phyloP scores from a whole-genome alignment of 2,329 filamentous ascomycete genomes.

The Drechslerella coelobrocha region DNA sequence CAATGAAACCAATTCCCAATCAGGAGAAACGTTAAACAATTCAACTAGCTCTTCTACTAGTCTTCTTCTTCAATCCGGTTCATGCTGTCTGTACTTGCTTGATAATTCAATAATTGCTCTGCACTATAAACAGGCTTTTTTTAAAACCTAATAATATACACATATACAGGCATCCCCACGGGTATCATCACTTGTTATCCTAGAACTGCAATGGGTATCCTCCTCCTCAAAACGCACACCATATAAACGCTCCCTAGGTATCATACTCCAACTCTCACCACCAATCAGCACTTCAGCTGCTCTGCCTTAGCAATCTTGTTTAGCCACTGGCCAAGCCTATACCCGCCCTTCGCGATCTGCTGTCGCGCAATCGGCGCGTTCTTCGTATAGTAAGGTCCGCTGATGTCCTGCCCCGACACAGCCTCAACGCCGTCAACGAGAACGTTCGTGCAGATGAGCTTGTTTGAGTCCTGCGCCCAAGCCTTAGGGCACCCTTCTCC shows the following conservation, averaged over 20 bases:
- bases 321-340: slow-evolving; percentile 69
- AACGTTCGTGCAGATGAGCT: slow-evolving; percentile 65
- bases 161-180: neutral
- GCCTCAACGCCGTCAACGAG: slow-evolving; percentile 68
- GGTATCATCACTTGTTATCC: slow-evolving; percentile 12
- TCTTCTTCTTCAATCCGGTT: slow-evolving; percentile 1
- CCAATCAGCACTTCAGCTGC: slow-evolving; percentile 19
- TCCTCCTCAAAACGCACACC: neutral
- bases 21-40: too few species aligned
- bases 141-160: too few species aligned
- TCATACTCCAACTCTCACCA: slow-evolving; percentile 11
- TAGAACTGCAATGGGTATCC: neutral
- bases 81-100: slow-evolving; percentile 11
- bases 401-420: slow-evolving; percentile 68
- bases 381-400: slow-evolving; percentile 68
- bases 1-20: too few species aligned
- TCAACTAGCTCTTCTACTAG: too few species aligned
- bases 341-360: slow-evolving; percentile 73
- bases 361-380: slow-evolving; percentile 69
- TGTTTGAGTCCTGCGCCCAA: slow-evolving; percentile 71
- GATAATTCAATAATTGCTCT: too few species aligned
- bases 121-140: too few species aligned
- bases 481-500: slow-evolving; percentile 65
- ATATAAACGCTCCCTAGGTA: slow-evolving; percentile 12
- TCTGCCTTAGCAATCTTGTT: slow-evolving; percentile 63